Percentiles rank a stretch among this genome's conserved stretches.
These are phyloP conservation scores for Perilla frutescens DNA, from an alignment of 257 asterid species.

Conservation along the genomic window DNA sequence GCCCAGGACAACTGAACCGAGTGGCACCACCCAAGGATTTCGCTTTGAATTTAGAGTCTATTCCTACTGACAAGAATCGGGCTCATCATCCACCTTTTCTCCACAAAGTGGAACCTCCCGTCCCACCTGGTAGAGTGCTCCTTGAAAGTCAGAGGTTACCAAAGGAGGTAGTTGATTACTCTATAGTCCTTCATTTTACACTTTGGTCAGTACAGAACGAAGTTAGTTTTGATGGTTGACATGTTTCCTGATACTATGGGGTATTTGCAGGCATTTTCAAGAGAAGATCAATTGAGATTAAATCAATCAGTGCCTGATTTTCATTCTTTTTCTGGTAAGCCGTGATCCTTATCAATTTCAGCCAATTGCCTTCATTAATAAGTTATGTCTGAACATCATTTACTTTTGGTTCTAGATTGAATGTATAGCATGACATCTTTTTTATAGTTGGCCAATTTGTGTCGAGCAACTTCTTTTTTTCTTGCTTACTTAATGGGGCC, in stretches of 20 bases:
- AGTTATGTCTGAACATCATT: slow-evolving; percentile 1
- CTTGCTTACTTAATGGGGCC: slow-evolving; percentile 24
- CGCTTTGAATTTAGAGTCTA: slow-evolving; percentile 57
- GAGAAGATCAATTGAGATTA: slow-evolving; percentile 72
- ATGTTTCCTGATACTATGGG: slow-evolving; percentile 24
- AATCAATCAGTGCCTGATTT: slow-evolving; percentile 63
- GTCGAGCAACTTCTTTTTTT: background rate
- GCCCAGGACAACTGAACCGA: slow-evolving; percentile 62
- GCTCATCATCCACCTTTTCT: slow-evolving; percentile 68
- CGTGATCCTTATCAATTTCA: slow-evolving; percentile 22
- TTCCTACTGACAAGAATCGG: slow-evolving; percentile 64
- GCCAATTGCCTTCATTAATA: slow-evolving; percentile 18
- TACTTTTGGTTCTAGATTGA: background rate
- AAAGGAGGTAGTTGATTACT: slow-evolving; percentile 65
- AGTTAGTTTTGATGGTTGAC: slow-evolving; percentile 26
- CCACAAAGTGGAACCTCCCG: slow-evolving; percentile 63
- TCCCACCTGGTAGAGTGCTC: slow-evolving; percentile 66
- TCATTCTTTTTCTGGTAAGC: slow-evolving; percentile 67
- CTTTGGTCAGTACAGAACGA: background rate
- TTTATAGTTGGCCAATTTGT: slow-evolving; percentile 12
- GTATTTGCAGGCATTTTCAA: slow-evolving; percentile 63
- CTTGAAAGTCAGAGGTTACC: slow-evolving; percentile 69
- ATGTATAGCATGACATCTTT: background rate
- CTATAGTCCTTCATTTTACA: slow-evolving; percentile 14
- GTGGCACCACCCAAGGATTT: slow-evolving; percentile 65